Base-by-base conservation (phyloP, 2,329 filamentous ascomycete genomes). In the Simplicillium sp. region DNA sequence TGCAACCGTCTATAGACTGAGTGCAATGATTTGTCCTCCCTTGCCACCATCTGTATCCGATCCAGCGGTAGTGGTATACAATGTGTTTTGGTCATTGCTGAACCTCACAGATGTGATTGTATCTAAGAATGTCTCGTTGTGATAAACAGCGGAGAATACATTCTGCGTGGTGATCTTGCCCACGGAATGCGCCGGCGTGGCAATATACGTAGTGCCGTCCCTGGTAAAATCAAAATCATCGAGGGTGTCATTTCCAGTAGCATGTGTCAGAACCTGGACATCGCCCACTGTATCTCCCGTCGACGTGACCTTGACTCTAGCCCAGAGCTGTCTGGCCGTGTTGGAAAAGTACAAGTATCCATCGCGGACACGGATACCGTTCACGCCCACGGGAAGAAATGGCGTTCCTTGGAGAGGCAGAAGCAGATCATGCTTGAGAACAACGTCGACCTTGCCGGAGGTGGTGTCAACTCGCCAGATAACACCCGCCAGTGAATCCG, bases 341-440 rank as follows among this genome's bases (percentile, higher is more conserved):
- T 48, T 49, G 20, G 46, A 51, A 20, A 51, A 44, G 43, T 54
- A 54, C 12, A 54, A 28, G 38, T 49, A 49, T 2, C 41, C 44
- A 5, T 35, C 20, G 18, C 39, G 20, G 16, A 46, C 36, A 18
- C 47, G 40, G 35, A 54, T 35, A 12, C 50, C 49, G 20, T 54
- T 50, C 38, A 50, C 42, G 3, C 49, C 51, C 7, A 51, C 34
- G 20, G 46, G 42, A 32, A 50, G 28, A 31, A 37, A 17, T 42
- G 40, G 25, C 16, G 36, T 33, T 7, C 2, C n/a, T 3, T 28
- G 18, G 8, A 47, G 42, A 4, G 31, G 41, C 34, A 39, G 39
- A 18, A 39, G 32, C 1, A 46, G 40, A 9, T 55, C 44, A 4
- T 43, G n/a, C 13, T 48, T 29, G 2, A 43, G 20, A 9, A 25